Evolutionary conservation across 2,329 filamentous ascomycete species (phyloP).

Genomic region (Fusarium armeniacum): DNA sequence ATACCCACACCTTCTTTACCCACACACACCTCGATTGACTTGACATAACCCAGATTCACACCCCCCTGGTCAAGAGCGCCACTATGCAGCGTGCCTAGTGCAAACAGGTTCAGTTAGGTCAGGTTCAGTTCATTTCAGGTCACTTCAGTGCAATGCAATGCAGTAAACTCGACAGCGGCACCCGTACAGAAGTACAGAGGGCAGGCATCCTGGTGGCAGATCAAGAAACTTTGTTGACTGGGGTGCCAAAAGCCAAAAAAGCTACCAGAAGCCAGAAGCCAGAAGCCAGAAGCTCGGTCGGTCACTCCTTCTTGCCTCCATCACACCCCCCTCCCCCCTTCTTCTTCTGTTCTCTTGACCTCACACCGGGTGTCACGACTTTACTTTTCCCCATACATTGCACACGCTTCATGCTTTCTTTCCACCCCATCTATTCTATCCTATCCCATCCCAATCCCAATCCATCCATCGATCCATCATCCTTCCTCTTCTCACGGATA

Average conservation of each 20-base stretch:
- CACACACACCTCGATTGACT: conserved; percentile 14
- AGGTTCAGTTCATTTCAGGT: conserved; percentile 3
- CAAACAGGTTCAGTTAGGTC: neutral
- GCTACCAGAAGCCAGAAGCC: conserved; percentile 2
- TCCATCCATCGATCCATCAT: conserved; percentile 3
- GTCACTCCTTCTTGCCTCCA: neutral
- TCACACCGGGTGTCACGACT: conserved; percentile 22
- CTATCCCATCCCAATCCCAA: conserved; percentile 22
- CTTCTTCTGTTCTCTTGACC: conserved; percentile 1
- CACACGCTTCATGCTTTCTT: conserved; percentile 47
- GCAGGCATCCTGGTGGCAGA: conserved; percentile 47
- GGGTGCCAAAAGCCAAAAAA: conserved; percentile 7
- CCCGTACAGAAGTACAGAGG: neutral
- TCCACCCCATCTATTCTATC: conserved; percentile 38
- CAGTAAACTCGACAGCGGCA: conserved; percentile 46
- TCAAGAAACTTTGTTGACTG: conserved; percentile 48
- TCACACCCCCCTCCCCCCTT: conserved; percentile 1
- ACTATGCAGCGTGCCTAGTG: conserved; percentile 14
- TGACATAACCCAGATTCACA: conserved; percentile 28
- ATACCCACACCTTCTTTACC: neutral
- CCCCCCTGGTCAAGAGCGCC: conserved; percentile 37
- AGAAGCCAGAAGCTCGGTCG: conserved; percentile 12
- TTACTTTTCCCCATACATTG: conserved; percentile 47
- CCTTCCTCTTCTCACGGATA: conserved; percentile 34
- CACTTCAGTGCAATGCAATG: neutral